Evolutionary conservation across 2,329 filamentous ascomycete species (phyloP), one percentile per base, ranked within the genome.

Genomic region (Exophiala mesophila): DNA sequence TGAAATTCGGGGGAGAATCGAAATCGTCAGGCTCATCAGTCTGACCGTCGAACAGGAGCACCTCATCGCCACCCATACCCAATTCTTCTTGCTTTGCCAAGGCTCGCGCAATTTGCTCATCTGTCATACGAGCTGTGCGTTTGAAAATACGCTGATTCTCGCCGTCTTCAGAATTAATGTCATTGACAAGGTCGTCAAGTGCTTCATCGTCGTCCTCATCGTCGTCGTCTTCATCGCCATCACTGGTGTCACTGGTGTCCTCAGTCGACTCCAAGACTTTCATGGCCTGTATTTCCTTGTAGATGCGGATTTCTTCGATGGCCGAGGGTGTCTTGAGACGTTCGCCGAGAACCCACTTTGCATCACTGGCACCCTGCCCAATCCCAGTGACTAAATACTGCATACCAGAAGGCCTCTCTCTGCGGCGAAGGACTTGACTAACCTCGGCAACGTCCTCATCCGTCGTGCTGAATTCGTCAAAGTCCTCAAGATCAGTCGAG

Each of bases 31-130:
- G 40, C 23, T 59, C 62, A 17, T 54, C 48, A 17, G 66, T 67
- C 29, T 69, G 65, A 12, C 67, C 72, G 36, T 75, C 71, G 44
- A 78, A 74, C 3, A 83, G 64, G 10, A 83, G 41, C 3, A 82
- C 55, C 41, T 84, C 75, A 16, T 78, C 72, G 7, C 71, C 70
- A 2, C 70, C 74, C 31, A 85, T 64, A 6, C 82, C 82, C 3
- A 85, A 65, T 57, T 81, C 76, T 59, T 78, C 73, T 55, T 81
- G 75, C 58, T 79, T 81, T 38, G 74, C 67, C 20, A 84, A 60
- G 17, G 82, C 63, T 28, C 72, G 68, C 28, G 82, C 81, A 28
- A 85, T 66, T 15, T 74, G 70, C 58, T 82, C 80, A 49, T 87
- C 79, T 6, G 77, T 72, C 54, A 72, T 64, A 4, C 59, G 41